Conservation (phyloP, 1,284 basidiomycete genomes). For the Cryptococcus sp. region DNA sequence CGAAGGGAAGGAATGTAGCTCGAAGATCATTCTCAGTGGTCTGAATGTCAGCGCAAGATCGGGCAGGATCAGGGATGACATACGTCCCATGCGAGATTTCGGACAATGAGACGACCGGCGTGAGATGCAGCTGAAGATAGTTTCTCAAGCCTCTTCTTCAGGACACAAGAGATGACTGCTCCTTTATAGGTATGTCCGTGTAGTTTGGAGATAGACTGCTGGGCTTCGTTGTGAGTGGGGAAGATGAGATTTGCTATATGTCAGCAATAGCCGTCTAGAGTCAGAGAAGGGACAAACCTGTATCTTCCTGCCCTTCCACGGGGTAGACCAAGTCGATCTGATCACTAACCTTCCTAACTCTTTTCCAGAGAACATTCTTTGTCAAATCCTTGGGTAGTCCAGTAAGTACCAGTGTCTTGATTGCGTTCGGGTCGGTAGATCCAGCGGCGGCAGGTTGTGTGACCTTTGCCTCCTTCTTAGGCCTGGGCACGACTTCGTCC, state of each 20-base stretch:
- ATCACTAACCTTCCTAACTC: slow-evolving; percentile 67
- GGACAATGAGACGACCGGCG: slow-evolving; percentile 80
- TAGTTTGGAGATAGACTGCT: slow-evolving; percentile 71
- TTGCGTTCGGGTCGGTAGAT: slow-evolving; percentile 63
- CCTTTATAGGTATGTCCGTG: slow-evolving; percentile 95
- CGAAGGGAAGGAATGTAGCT: slow-evolving; percentile 80
- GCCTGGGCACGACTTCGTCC: slow-evolving; percentile 1
- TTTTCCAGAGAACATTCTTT: slow-evolving; percentile 79
- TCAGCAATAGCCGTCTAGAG: not conserved
- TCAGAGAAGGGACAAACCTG: slow-evolving; percentile 16
- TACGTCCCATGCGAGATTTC: slow-evolving; percentile 75
- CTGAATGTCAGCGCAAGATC: slow-evolving; percentile 48
- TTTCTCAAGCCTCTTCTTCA: slow-evolving; percentile 81
- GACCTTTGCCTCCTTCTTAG: slow-evolving; percentile 2
- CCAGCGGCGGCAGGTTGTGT: not conserved
- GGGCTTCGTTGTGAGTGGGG: slow-evolving; percentile 64
- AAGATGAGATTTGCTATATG: slow-evolving; percentile 70
- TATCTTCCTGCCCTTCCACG: slow-evolving; percentile 47
- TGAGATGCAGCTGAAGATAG: slow-evolving; percentile 54
- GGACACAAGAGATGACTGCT: slow-evolving; percentile 73
- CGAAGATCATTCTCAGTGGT: slow-evolving; percentile 81
- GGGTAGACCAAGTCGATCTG: slow-evolving; percentile 63
- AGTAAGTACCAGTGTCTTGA: slow-evolving; percentile 72
- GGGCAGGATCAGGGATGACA: slow-evolving; percentile 31
- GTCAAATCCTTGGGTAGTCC: slow-evolving; percentile 66